phyloP scores from a whole-genome alignment of 352 stramenopile genomes.

The Pythium dissotocum region DNA sequence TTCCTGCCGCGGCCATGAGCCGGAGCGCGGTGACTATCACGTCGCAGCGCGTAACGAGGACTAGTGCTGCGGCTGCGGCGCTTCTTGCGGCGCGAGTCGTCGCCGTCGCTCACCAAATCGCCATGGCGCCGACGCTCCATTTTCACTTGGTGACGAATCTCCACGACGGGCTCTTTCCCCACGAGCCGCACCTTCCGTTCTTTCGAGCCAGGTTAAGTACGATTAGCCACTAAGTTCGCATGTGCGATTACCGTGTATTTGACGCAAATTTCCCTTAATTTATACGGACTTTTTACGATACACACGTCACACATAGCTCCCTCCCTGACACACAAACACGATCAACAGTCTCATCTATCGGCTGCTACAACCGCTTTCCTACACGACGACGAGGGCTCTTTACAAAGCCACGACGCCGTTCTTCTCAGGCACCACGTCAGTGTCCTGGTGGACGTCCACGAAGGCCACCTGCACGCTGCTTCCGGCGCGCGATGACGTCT shows the following conservation, averaged over 20 bases:
- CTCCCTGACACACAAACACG: conserved; percentile 2
- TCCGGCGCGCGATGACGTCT: conserved; percentile 15
- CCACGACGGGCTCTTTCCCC: conserved; percentile 3
- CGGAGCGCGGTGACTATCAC: conserved; percentile 15
- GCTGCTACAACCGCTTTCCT: neutral
- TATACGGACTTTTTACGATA: conserved; percentile 8
- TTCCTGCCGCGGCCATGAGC: neutral
- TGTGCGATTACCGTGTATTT: neutral
- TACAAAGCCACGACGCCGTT: conserved; percentile 25
- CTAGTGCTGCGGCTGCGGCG: conserved; percentile 31
- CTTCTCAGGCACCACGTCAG: conserved; percentile 6
- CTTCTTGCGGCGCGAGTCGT: conserved; percentile 31
- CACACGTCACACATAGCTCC: conserved; percentile 3
- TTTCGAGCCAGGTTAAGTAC: conserved; percentile 28
- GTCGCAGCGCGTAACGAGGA: conserved; percentile 3
- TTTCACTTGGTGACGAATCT: conserved; percentile 11
- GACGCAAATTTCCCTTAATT: conserved; percentile 9
- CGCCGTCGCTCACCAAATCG: conserved; percentile 21
- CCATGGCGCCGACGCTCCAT: conserved; percentile 21
- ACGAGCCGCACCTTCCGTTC: conserved; percentile 1
- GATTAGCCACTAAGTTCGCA: conserved; percentile 6
- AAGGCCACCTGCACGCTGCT: conserved; percentile 24
- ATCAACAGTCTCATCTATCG: neutral
- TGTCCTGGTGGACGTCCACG: conserved; percentile 10
- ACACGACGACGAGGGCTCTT: neutral